phyloP scores from a whole-genome alignment of 1,139 yeast species.

The Insectozyma bohioensis region DNA sequence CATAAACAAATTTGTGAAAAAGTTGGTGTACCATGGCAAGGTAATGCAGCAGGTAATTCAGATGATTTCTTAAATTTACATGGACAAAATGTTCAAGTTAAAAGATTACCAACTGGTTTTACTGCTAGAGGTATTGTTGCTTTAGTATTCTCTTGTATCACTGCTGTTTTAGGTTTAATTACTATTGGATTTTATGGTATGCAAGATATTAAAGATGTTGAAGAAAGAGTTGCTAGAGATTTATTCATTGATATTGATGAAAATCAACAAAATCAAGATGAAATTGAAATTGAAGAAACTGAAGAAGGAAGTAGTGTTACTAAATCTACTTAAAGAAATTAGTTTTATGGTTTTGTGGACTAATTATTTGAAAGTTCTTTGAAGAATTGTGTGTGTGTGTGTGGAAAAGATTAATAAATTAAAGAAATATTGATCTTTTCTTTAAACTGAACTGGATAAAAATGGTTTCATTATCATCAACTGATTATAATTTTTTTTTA shows the following conservation, averaged over 20 bases:
- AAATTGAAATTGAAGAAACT: slow-evolving; percentile 5
- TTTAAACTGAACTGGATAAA: too few species aligned
- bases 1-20: slow-evolving; percentile 49
- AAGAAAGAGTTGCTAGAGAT: slow-evolving; percentile 56
- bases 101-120: slow-evolving; percentile 65
- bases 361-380: slow-evolving; percentile 7
- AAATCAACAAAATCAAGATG: slow-evolving; percentile 21
- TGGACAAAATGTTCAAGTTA: slow-evolving; percentile 57
- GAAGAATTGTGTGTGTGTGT: slow-evolving; percentile 14
- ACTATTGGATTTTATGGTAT: slow-evolving; percentile 62
- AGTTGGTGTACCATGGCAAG: slow-evolving; percentile 44
- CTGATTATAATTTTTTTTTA: too few species aligned
- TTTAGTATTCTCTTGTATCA: slow-evolving; percentile 52
- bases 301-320: slow-evolving; percentile 12
- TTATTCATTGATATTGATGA: slow-evolving; percentile 53
- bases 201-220: slow-evolving; percentile 63
- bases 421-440: slow-evolving; percentile 2
- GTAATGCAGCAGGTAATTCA: slow-evolving; percentile 71
- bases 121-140: slow-evolving; percentile 70
- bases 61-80: slow-evolving; percentile 52
- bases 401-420: not conserved
- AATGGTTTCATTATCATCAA: too few species aligned
- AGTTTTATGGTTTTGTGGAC: slow-evolving; percentile 1
- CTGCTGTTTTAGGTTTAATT: slow-evolving; percentile 57
- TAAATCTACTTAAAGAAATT: slow-evolving; percentile 8